Evolutionary conservation across 192 early-diverging fungal genomes (phyloP), one percentile per base, ranked within the genome.

Genomic region (Rhizophlyctis rosea): DNA sequence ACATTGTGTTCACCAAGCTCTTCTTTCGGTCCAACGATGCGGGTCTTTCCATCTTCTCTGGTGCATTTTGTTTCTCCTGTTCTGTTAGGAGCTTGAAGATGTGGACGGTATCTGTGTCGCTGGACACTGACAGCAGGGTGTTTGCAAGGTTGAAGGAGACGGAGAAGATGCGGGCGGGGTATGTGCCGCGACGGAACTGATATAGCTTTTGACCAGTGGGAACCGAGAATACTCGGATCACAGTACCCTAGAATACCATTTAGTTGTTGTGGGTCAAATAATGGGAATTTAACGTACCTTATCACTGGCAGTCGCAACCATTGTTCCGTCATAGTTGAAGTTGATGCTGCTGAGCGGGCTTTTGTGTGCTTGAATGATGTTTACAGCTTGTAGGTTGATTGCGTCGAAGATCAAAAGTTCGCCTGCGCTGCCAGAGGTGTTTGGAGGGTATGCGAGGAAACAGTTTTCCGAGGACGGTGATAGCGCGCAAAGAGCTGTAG

Each of bases 351-450:
- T 86, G 4, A 99, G 79, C 1, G 93, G 88, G 27, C 83, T 90
- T 77, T 99, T 99, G 75, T 98, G 95, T 0, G 96, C 96, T 66
- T 90, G 89, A 39, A 99, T 88, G 53, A 98, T 94, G 61, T 91
- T 94, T 35, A 96, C 87, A 11, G 91, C 86, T 67, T 96, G 93
- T 29, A 94, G 79, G 32, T 82, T 79, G 29, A 93, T 75, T 9
- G 92, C 90, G 67, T 99, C 92, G 69, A 96, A 96, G 18, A 98
- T 82, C 70, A 93, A 82, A n/a, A 98, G 86, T 44, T 93, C 92
- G 2, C 93, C 92, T 27, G 83, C 72, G 3, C 64, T 51, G n/a
- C 66, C 67, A 3, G 82, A 75, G 0, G 82, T 63, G 52, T 73
- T 73, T 27, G 94, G 88, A 4, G 94, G 94, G 59, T 98, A 98